Evolutionary conservation across 2,329 filamentous ascomycete species (phyloP).

Genomic region (Ilyonectria sp.): DNA sequence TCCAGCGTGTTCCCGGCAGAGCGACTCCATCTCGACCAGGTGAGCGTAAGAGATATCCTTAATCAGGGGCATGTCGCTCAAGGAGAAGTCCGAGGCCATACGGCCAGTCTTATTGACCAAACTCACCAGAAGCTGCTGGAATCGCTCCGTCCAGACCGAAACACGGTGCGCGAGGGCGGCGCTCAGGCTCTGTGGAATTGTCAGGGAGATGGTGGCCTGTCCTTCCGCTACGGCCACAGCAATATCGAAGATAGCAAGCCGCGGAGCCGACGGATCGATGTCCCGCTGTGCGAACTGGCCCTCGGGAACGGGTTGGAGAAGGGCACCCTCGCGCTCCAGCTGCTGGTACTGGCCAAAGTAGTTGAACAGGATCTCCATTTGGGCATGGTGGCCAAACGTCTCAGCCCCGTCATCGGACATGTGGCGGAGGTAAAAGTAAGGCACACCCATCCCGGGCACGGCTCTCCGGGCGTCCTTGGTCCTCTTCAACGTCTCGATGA

Average conservation of each 20-base stretch:
- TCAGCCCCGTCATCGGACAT: constrained; percentile 49
- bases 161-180: neutral
- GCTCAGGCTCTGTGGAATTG: constrained; percentile 38
- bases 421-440: constrained; percentile 36
- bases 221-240: constrained; percentile 28
- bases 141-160: neutral
- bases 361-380: constrained; percentile 34
- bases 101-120: neutral
- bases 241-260: constrained; percentile 34
- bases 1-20: neutral
- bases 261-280: neutral
- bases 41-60: constrained; percentile 13
- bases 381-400: constrained; percentile 52
- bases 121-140: neutral
- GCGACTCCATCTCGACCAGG: neutral
- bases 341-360: constrained; percentile 36
- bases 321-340: constrained; percentile 55
- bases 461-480: constrained; percentile 55
- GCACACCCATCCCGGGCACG: constrained; percentile 49
- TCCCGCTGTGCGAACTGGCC: neutral
- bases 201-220: constrained; percentile 42
- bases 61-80: neutral
- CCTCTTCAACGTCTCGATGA: constrained; percentile 46
- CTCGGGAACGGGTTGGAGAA: constrained; percentile 26
- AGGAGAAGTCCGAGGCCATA: neutral